These are phyloP conservation scores for Cucurbita pepo DNA, from an alignment of 306 rosid species.

Conservation along the genomic window DNA sequence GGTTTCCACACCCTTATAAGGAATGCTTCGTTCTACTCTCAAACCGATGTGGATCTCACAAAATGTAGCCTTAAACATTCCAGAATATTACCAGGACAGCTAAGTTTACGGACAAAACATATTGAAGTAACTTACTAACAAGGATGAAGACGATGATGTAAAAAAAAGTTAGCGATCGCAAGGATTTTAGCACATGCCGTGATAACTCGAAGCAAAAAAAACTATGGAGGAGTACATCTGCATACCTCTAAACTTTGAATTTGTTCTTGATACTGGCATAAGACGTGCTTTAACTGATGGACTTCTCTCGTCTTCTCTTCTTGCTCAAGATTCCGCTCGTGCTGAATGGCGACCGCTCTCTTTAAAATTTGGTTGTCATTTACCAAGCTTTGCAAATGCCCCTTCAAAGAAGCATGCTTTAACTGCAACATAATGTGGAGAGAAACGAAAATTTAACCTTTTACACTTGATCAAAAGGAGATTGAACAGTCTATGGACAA, in stretches of 20 bases:
- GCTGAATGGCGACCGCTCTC: constrained; percentile 29
- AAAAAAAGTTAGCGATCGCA: background rate
- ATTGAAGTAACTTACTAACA: background rate
- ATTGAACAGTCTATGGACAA: background rate
- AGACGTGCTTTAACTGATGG: constrained; percentile 16
- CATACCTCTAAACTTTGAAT: constrained; percentile 20
- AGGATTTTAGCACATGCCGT: background rate
- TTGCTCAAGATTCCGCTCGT: constrained; percentile 22
- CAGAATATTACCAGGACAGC: no score
- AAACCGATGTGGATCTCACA: no score
- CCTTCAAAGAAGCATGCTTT: constrained; percentile 16
- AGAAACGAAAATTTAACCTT: background rate
- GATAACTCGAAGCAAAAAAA: background rate
- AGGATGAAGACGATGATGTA: background rate
- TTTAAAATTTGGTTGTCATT: constrained; percentile 26
- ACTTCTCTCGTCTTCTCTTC: constrained; percentile 23
- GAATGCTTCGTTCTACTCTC: no score
- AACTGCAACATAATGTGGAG: constrained; percentile 6
- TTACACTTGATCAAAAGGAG: background rate
- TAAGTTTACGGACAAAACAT: no score
- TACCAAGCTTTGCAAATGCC: constrained; percentile 21
- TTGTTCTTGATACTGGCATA: constrained; percentile 26
- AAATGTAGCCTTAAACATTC: no score
- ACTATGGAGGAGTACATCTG: background rate
- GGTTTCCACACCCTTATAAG: no score